Evolutionary conservation across 2,329 filamentous ascomycete species (phyloP), one percentile per base, ranked within the genome.

Genomic region (Davidsoniella eucalypti): DNA sequence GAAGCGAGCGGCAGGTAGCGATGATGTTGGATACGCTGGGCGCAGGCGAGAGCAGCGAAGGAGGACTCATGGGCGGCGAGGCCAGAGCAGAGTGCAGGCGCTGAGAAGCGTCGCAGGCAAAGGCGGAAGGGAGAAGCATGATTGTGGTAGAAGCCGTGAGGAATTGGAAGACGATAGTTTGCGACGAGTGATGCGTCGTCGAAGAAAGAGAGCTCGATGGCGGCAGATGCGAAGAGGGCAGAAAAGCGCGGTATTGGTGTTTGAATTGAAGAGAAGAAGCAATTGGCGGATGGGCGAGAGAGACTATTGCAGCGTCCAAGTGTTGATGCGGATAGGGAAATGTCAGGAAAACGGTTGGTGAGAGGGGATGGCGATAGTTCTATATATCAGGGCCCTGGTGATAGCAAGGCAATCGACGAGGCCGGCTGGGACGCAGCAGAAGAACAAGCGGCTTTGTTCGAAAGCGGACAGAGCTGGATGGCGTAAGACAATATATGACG

Each of bases 41-140:
- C 29, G 29, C 29, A 7, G 45, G 40, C 3, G 50, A 25, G 5
- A 43, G 17, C 4, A 47, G 25, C 9, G 38, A 38, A 5, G 72
- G 70, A 49, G 75, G 73, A 61, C 73, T 73, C 57, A 75, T 67
- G 50, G 76, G 76, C 46, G 77, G 77, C 48, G 76, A 79, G 54
- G 72, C 69, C 59, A 74, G 66, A 42, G 69, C 60, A 26, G 67
- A 59, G 55, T 70, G 68, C 5, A 70, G 68, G 55, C 68, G 69
- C 52, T 69, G 70, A 66, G 71, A 69, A 59, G 69, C 61, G 60
- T 78, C 75, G 71, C 75, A 78, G 26, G 71, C 65, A 42, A 79
- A 62, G 36, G 75, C 72, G 26, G 75, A 78, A 17, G 75, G 75
- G 54, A 78, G 69, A 52, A 79, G 63, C 76, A 80, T 80, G 18